Percentiles rank a stretch among this genome's conserved stretches.
Conservation (phyloP, 176 grass and related monocot genomes). For the Paspalum vaginatum region DNA sequence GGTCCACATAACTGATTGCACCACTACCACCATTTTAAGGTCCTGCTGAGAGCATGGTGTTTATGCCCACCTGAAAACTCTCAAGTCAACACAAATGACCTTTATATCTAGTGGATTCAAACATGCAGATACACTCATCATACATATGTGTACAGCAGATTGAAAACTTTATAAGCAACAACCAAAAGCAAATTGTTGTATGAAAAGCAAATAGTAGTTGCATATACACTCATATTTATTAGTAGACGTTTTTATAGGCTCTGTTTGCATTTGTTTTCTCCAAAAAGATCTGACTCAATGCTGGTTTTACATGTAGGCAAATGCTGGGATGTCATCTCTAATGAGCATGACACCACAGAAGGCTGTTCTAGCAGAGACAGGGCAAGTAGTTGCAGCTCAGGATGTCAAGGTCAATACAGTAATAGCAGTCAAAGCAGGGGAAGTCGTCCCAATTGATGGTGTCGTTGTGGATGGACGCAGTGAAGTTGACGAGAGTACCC, state of each 20-base stretch:
- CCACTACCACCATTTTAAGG: conserved; percentile 29
- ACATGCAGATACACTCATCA: conserved; percentile 36
- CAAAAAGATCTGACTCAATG: background rate
- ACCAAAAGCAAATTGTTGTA: conserved; percentile 10
- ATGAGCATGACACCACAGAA: conserved; percentile 96
- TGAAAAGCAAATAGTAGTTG: background rate
- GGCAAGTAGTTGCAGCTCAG: conserved; percentile 61
- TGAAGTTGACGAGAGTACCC: conserved; percentile 83
- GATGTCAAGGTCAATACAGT: conserved; percentile 76
- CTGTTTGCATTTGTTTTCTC: conserved; percentile 13
- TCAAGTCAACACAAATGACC: background rate
- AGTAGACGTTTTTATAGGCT: background rate
- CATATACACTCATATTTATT: background rate
- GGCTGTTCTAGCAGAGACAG: conserved; percentile 77
- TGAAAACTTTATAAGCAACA: conserved; percentile 8
- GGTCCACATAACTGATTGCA: conserved; percentile 23
- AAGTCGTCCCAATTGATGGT: conserved; percentile 82
- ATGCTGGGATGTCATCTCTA: conserved; percentile 80
- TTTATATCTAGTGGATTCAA: conserved; percentile 36
- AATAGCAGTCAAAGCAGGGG: conserved; percentile 89
- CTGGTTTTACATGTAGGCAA: conserved; percentile 55
- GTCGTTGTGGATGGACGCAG: conserved; percentile 74
- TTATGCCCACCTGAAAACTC: conserved; percentile 15
- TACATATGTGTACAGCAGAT: conserved; percentile 27
- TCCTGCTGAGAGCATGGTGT: conserved; percentile 15